A percentile compares a stretch with the other conserved stretches of the same genome.
These are phyloP conservation scores for Metschnikowia chrysomelidarum DNA, from an alignment of 805 yeast species.

Conservation along the genomic window DNA sequence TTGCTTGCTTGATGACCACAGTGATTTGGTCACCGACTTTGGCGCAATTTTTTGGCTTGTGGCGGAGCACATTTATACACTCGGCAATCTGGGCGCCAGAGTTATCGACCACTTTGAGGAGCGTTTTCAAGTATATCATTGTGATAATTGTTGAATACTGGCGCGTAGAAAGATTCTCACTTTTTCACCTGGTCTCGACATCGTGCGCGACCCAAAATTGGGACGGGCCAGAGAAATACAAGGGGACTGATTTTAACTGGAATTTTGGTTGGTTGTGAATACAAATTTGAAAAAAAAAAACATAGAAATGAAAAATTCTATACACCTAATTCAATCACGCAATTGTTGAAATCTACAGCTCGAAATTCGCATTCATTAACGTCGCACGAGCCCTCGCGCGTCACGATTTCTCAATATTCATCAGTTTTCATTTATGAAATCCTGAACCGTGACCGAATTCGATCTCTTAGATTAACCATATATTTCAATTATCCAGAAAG, in stretches of 20 bases:
- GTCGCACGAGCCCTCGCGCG: too few relatives aligned
- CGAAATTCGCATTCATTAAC: too few relatives aligned
- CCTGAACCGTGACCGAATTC: too few relatives aligned
- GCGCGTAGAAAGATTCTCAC: background rate
- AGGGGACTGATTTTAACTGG: background rate
- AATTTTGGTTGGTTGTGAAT: too few relatives aligned
- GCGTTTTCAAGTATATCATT: conserved; percentile 87
- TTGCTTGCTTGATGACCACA: conserved; percentile 90
- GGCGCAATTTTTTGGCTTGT: conserved; percentile 81
- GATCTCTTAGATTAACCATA: too few relatives aligned
- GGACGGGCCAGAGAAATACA: background rate
- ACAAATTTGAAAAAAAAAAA: too few relatives aligned
- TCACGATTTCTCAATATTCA: too few relatives aligned
- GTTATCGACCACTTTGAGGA: conserved; percentile 90
- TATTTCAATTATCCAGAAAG: too few relatives aligned
- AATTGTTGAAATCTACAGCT: too few relatives aligned
- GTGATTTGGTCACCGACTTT: conserved; percentile 89
- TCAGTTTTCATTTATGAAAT: too few relatives aligned
- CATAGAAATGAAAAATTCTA: too few relatives aligned
- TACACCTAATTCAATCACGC: too few relatives aligned
- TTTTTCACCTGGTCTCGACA: conserved; percentile 10
- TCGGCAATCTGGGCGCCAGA: conserved; percentile 94
- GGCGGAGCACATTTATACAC: conserved; percentile 91
- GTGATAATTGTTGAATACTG: conserved; percentile 4
- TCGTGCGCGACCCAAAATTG: conserved; percentile 10